Base-by-base conservation (phyloP, 2,329 filamentous ascomycete genomes). In the Microsporum canis region DNA sequence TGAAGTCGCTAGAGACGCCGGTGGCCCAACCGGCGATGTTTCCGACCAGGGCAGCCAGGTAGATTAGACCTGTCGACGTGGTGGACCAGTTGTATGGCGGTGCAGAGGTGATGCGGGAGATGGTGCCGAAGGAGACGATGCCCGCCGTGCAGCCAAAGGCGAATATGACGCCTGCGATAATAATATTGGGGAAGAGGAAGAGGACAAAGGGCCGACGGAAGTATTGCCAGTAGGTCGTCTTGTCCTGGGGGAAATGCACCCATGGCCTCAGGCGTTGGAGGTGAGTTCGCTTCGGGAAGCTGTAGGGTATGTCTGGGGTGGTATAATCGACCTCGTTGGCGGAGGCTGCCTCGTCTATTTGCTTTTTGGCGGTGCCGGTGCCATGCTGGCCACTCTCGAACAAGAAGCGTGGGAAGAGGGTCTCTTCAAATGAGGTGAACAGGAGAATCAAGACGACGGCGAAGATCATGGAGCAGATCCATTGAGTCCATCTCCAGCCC, bases 371-470 rank as follows among this genome's bases (percentile, higher is more conserved):
- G 17, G 56, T 31, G 39, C 62, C 63, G 6, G 47, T 39, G n/a
- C 53, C 36, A 31, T 58, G 31, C 43, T 67, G 65, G 33, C 68
- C 64, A 23, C 68, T 73, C 53, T 73, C 71, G 57, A 71, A 59
- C 5, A 72, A 73, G 3, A 68, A 60, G 10, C 78, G 76, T 58
- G 73, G 69, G 67, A 79, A 83, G 67, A 82, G 84, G 3, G 82
- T 84, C 69, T 85, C 83, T 68, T 85, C 83, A 75, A 84, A 78
- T 68, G 80, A 78, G 66, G 85, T 80, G 71, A 83, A 84, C 1
- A 80, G 70, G 64, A 82, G 75, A 17, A 84, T 66, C 41, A 80
- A 78, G 7, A 71, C 74, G 1, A 78, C 69, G 0, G 71, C 80
- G 2, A 72, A 69, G 64, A 84, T 76, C 33, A 85, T 83, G 3